Evolutionary conservation across 208 protist genomes (phyloP).

Genomic region (Phytomonas sp.): DNA sequence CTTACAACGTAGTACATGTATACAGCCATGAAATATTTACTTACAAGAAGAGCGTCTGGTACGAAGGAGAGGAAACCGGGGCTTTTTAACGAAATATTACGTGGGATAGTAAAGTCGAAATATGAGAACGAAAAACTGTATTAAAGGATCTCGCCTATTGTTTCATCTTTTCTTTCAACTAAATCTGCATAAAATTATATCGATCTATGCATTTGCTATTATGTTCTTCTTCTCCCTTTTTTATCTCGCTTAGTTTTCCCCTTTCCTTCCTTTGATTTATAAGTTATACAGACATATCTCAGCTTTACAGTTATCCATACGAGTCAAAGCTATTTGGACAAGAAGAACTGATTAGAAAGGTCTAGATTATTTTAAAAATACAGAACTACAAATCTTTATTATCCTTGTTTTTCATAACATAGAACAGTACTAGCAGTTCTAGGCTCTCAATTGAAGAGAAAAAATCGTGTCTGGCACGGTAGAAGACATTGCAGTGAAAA

Average conservation of each 20-base stretch:
- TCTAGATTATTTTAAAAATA: constrained; percentile 6
- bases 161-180: constrained; percentile 14
- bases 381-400: constrained; percentile 1
- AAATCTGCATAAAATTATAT: not conserved
- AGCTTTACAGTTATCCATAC: constrained; percentile 1
- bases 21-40: not conserved
- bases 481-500: not conserved
- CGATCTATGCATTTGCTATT: not conserved
- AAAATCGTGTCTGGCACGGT: constrained; percentile 5
- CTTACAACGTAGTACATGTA: not conserved
- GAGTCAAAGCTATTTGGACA: constrained; percentile 1
- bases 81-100: not conserved
- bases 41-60: not conserved
- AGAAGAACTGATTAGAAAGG: not conserved
- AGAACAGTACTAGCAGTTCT: not conserved
- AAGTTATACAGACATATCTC: not conserved
- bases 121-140: constrained; percentile 1
- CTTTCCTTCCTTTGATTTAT: constrained; percentile 12
- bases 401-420: constrained; percentile 9
- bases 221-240: constrained; percentile 1
- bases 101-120: not conserved
- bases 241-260: constrained; percentile 6
- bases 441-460: not conserved
- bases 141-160: constrained; percentile 9
- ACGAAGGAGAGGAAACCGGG: not conserved